Percentiles rank a stretch among this genome's conserved stretches.
Evolutionary conservation across 192 early-diverging fungal genomes (phyloP).

Genomic region (Coemansia sp.): DNA sequence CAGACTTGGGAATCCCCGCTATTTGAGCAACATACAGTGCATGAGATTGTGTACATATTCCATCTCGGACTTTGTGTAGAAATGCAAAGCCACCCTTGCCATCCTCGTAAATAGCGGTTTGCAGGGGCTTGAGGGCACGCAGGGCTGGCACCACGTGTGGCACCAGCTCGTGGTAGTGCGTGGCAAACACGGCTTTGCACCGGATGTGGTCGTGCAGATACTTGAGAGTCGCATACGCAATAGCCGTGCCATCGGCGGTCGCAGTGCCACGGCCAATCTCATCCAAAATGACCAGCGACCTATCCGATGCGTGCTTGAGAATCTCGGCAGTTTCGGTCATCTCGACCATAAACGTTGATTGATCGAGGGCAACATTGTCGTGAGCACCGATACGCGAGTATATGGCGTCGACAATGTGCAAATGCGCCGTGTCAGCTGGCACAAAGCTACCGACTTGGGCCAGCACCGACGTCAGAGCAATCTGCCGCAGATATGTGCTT

Average conservation of each 20-base stretch:
- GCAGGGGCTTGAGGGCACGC: constrained; percentile 20
- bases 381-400: constrained; percentile 78
- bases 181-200: constrained; percentile 74
- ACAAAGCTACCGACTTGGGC: constrained; percentile 85
- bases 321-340: constrained; percentile 87
- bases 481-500: constrained; percentile 79
- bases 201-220: constrained; percentile 57
- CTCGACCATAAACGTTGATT: constrained; percentile 86
- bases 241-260: constrained; percentile 66
- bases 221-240: constrained; percentile 69
- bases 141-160: constrained; percentile 42
- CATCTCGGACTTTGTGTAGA: constrained; percentile 64
- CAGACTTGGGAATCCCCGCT: constrained; percentile 63
- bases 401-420: constrained; percentile 70
- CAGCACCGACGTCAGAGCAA: constrained; percentile 75
- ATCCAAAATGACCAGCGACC: constrained; percentile 84
- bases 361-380: constrained; percentile 62
- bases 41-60: constrained; percentile 66
- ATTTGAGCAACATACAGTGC: constrained; percentile 72
- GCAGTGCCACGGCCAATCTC: constrained; percentile 76
- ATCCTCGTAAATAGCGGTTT: constrained; percentile 39
- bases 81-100: constrained; percentile 54
- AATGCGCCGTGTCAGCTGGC: constrained; percentile 74
- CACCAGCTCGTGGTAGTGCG: constrained; percentile 76
- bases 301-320: constrained; percentile 64